phyloP scores from a whole-genome alignment of 208 protist species.

The Acanthamoeba healyi region DNA sequence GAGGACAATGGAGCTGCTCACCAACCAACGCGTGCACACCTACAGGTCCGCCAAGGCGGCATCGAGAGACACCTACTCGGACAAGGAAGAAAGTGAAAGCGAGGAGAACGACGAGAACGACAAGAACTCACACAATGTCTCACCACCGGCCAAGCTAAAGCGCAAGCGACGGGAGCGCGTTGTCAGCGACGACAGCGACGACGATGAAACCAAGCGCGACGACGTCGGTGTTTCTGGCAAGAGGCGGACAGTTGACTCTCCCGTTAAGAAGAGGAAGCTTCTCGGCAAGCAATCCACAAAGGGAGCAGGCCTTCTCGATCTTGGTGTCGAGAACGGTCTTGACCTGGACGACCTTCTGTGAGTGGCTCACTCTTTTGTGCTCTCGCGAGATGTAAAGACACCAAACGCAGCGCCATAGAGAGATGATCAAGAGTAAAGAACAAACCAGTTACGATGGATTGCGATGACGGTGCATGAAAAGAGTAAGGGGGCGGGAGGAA shows the following conservation, averaged over 20 bases:
- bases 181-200: background rate
- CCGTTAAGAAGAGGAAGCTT: conserved; percentile 17
- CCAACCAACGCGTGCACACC: background rate
- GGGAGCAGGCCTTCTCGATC: too few species aligned
- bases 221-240: background rate
- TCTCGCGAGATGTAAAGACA: too few species aligned
- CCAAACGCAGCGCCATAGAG: too few species aligned
- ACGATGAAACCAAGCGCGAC: background rate
- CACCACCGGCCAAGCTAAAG: background rate
- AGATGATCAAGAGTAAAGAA: too few species aligned
- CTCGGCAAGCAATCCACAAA: too few species aligned
- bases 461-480: too few species aligned
- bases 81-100: background rate
- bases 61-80: background rate
- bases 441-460: too few species aligned
- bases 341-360: too few species aligned
- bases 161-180: conserved; percentile 5
- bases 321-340: too few species aligned
- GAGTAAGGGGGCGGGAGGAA: too few species aligned
- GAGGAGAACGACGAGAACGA: conserved; percentile 13
- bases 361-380: too few species aligned
- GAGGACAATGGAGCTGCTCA: background rate
- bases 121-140: background rate
- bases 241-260: background rate
- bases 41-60: background rate